These are phyloP conservation scores for Paraphoma sp. DNA, from an alignment of 2,329 filamentous ascomycete genomes.

Conservation along the genomic window DNA sequence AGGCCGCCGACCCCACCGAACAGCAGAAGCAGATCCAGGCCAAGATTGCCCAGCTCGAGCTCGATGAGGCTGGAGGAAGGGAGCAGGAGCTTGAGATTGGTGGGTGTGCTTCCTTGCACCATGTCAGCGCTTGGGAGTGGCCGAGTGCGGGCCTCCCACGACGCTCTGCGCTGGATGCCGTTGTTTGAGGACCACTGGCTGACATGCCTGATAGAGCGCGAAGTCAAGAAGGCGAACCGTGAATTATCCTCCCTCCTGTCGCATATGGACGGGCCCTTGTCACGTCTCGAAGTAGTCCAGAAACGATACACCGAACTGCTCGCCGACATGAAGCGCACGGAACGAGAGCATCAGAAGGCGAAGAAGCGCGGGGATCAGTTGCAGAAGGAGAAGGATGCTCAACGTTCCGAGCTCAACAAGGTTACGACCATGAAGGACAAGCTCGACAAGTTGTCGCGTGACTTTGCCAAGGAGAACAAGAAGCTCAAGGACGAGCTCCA, in stretches of 20 bases:
- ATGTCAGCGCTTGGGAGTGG: constrained; percentile 4
- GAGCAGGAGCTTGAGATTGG: constrained; percentile 96
- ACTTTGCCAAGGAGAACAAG: constrained; percentile 96
- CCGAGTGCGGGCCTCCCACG: constrained; percentile 3
- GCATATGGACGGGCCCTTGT: constrained; percentile 89
- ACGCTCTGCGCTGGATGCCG: constrained; percentile 5
- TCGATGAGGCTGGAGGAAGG: constrained; percentile 90
- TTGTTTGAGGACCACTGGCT: constrained; percentile 24
- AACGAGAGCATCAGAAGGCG: constrained; percentile 92
- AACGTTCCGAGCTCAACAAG: constrained; percentile 86
- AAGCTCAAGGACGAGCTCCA: constrained; percentile 95
- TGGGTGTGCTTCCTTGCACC: constrained; percentile 48
- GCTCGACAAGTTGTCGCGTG: constrained; percentile 91
- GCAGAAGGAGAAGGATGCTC: constrained; percentile 95
- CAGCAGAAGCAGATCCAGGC: constrained; percentile 90
- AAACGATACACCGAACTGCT: constrained; percentile 91
- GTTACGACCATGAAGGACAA: constrained; percentile 93
- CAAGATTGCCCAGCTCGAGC: constrained; percentile 93
- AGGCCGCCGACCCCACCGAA: constrained; percentile 82
- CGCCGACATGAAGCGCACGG: constrained; percentile 92
- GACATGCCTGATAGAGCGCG: constrained; percentile 70
- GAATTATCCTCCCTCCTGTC: constrained; percentile 85
- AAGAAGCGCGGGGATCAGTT: constrained; percentile 94
- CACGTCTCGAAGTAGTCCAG: constrained; percentile 88
- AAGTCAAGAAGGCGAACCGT: constrained; percentile 91